Base-by-base conservation (phyloP, 768 basidiomycete species). In the Suillus discolor region DNA sequence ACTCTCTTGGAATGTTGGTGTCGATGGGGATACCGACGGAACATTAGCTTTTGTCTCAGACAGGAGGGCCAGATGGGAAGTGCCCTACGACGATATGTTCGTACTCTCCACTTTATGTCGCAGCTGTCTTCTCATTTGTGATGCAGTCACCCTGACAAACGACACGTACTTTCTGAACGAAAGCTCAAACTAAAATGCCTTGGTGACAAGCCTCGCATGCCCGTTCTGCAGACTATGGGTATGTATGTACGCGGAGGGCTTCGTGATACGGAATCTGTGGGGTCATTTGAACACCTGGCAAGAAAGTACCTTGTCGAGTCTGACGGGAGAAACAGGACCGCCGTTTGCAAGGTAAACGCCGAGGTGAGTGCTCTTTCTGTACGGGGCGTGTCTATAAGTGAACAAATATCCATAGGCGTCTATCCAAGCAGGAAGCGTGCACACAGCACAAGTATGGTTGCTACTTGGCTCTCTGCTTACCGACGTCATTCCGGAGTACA, bases 51-150 rank as follows among this genome's bases (percentile, higher is more conserved):
- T 94, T 69, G 87, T 90, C 13, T 74, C 84, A 2, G 90, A 90
- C 62, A 78, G 75, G n/a, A 79, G 77, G 49, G 67, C 71, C 6
- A 73, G 73, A 45, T 88, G 85, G 82, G 91, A 93, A 70, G 73
- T 89, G 3, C 93, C 93, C 3, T 94, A 91, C 66, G 93, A 95
- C 68, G 93, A 95, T 70, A 70, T 89, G 93, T 93, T 71, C 62
- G 88, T 77, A 18, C 15, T n/a, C 18, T 60, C 41, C 8, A 4
- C 25, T 20, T 42, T 31, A 4, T 60, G 23, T 42, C 25, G 11
- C 39, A 41, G 2, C 11, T 42, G 42, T 16, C 45, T n/a, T 9
- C 20, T 23, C 57, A 4, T 55, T 61, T n/a, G n/a, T 45, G 54
- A 42, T 44, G 42, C 62, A 87, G 84, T 62, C 74, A 73, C 62